Evolutionary conservation across 192 early-diverging fungal species (phyloP), one percentile per base, ranked within the genome.

Genomic region (Rhizophagus prolifer): DNA sequence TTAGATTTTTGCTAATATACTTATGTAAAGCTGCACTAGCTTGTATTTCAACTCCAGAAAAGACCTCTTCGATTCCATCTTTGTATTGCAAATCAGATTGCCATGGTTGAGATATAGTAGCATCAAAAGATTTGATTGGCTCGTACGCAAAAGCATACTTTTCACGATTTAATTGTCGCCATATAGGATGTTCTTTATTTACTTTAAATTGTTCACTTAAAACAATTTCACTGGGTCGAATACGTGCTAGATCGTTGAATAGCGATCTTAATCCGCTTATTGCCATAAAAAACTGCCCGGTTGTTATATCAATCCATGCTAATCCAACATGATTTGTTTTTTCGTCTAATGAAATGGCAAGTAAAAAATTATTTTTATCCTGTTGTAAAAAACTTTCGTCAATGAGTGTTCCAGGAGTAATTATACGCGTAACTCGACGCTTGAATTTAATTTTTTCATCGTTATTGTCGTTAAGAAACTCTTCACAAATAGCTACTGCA

Each of bases 281-380:
- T 76, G 90, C 84, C 13, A 94, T 87, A 75, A 90, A 86, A 68
- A 96, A 96, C 47, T 96, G 95, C 23, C 97, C 97, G 0, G 94
- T 95, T 0, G 93, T 92, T 47, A 98, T 77, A 86, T 98, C 97
- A 3, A 93, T 79, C 97, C 97, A 98, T 0, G 97, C 89, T 30
- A 98, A 80, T 2, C 94, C 92, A 26, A 94, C 66, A 1, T 38
- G 47, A 30, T 76, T 44, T 50, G 72, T 70, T 23, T 60, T 41
- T 21, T 85, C 78, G 61, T 80, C 44, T 9, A 78, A 80, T 8
- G 84, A 79, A 23, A 95, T 82, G 30, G 90, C 84, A 38, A 95
- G 79, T 6, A 97, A 85, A 80, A 91, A 97, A 74, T 90, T 94
- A 82, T 95, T 92, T 46, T 92, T 82, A 10, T 81, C 78, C 4